A percentile compares a stretch with the other conserved stretches of the same genome.
Evolutionary conservation across 225 moss, liverwort and hornwort species (phyloP).

Genomic region (Pseudoscleropodium purum): DNA sequence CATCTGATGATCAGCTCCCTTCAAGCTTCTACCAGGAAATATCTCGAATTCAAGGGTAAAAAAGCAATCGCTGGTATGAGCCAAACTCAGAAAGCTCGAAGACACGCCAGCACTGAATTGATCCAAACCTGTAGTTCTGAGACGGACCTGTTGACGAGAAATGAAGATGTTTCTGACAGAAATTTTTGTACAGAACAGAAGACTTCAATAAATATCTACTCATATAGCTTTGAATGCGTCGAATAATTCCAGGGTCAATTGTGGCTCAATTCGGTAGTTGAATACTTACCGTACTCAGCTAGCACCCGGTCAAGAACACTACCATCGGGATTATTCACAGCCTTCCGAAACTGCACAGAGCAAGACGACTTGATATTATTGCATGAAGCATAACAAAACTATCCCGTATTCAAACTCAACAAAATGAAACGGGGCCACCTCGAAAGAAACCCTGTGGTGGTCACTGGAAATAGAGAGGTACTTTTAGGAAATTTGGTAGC

Average conservation of each 20-base stretch:
- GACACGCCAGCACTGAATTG: background rate
- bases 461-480: background rate
- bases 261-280: background rate
- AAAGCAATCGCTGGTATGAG: background rate
- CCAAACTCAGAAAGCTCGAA: background rate
- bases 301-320: slow-evolving; percentile 78
- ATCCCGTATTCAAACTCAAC: background rate
- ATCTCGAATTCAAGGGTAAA: background rate
- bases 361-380: background rate
- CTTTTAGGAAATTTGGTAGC: background rate
- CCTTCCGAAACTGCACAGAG: slow-evolving; percentile 69
- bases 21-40: background rate
- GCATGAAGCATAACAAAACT: background rate
- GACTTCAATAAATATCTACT: background rate
- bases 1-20: background rate
- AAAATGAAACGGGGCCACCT: background rate
- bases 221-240: background rate
- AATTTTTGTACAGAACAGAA: background rate
- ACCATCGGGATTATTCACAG: slow-evolving; percentile 67
- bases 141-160: background rate
- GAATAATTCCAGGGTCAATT: background rate
- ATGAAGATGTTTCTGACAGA: background rate
- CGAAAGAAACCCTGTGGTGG: background rate
- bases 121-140: background rate
- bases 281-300: slow-evolving; percentile 78